These are phyloP conservation scores for Mercurialis annua DNA, from an alignment of 345 rosid genomes.

Conservation along the genomic window DNA sequence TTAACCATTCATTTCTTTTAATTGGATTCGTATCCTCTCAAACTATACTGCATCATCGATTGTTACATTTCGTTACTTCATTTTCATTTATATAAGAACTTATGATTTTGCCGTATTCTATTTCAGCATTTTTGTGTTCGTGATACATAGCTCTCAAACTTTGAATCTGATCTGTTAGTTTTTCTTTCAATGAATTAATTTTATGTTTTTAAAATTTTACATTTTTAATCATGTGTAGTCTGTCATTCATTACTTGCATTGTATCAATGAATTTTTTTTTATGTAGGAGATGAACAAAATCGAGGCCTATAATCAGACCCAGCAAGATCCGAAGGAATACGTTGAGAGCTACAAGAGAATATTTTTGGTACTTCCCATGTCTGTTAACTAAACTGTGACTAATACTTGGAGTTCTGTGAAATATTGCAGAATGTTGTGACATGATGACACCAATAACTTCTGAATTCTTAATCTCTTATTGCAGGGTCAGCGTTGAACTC, in stretches of 20 bases:
- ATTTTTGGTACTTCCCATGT: slow-evolving; percentile 4
- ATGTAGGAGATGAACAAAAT: slow-evolving; percentile 23
- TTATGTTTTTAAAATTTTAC: not conserved
- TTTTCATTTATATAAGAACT: no score
- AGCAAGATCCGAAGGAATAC: slow-evolving; percentile 19
- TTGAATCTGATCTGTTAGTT: not conserved
- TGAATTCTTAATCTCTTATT: not conserved
- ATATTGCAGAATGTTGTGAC: not conserved
- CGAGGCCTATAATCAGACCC: slow-evolving; percentile 24
- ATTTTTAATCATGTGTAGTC: not conserved
- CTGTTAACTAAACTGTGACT: not conserved
- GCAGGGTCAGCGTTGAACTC: slow-evolving; percentile 28
- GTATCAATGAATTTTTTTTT: not conserved
- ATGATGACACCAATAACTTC: not conserved
- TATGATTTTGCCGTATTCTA: no score
- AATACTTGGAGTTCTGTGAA: not conserved
- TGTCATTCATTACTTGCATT: not conserved
- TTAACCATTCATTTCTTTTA: not conserved
- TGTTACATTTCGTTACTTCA: no score
- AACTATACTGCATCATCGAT: no score
- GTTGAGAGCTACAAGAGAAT: slow-evolving; percentile 24
- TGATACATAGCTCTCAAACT: no score
- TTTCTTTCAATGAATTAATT: not conserved
- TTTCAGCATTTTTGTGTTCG: no score
- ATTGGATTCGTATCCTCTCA: no score